These are phyloP conservation scores for Xylaria telfairii DNA, from an alignment of 495 filamentous ascomycete species.

Conservation along the genomic window DNA sequence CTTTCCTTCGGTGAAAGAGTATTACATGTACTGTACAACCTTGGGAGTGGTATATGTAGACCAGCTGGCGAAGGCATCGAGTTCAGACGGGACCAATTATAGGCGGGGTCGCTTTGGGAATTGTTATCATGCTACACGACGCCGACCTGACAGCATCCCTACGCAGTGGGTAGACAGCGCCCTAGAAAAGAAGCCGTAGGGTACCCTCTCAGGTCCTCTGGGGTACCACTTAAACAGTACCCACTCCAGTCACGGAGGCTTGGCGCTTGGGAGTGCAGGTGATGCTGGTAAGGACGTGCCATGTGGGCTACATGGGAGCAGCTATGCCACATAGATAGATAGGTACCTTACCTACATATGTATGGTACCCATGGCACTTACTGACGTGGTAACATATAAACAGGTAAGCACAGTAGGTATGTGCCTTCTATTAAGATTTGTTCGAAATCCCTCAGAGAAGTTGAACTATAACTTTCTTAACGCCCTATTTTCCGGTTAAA, in stretches of 20 bases:
- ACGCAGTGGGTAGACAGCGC: no score
- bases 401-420: neutral
- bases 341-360: neutral
- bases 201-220: neutral
- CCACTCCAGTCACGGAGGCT: neutral
- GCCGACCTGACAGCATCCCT: neutral
- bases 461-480: no score
- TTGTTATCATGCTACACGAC: constrained; percentile 15
- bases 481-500: no score
- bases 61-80: neutral
- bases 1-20: neutral
- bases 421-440: neutral
- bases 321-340: neutral
- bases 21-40: no score
- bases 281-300: neutral
- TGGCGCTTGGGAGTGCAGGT: neutral
- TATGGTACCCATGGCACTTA: no score
- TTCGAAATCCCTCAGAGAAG: neutral
- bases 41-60: no score
- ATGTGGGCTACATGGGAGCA: neutral
- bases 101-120: constrained; percentile 17
- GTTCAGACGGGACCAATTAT: constrained; percentile 15
- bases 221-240: constrained; percentile 18
- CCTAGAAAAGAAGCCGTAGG: neutral
- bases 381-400: neutral